Percentiles rank a stretch among this genome's conserved stretches.
These are phyloP conservation scores for Glycyrrhiza uralensis DNA, from an alignment of 306 rosid species.

Conservation along the genomic window DNA sequence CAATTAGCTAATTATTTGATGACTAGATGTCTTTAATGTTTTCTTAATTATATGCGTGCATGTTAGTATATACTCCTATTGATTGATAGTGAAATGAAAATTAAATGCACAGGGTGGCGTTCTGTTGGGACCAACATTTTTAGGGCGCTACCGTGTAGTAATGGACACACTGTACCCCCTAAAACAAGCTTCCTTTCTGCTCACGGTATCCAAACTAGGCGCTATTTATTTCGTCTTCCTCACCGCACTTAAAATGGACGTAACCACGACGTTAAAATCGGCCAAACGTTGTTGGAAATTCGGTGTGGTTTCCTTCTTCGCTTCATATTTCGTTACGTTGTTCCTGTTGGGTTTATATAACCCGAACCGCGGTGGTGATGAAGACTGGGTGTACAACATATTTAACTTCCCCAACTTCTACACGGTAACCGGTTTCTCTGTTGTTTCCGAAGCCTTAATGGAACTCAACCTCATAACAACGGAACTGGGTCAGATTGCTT, in stretches of 20 bases:
- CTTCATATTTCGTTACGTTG: background rate
- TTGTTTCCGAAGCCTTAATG: background rate
- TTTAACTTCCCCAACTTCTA: conserved; percentile 1
- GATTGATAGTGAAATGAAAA: too few species aligned
- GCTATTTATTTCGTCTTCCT: conserved; percentile 11
- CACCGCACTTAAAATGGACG: conserved; percentile 13
- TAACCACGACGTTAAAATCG: background rate
- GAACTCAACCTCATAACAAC: conserved; percentile 36
- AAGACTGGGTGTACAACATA: too few species aligned
- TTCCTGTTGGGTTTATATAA: background rate
- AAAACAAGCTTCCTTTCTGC: background rate
- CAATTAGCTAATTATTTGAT: too few species aligned
- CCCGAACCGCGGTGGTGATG: too few species aligned
- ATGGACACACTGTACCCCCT: background rate
- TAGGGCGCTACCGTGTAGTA: background rate
- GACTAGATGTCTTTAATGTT: too few species aligned
- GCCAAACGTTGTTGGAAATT: conserved; percentile 31
- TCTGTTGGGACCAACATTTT: conserved; percentile 31
- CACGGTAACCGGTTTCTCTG: background rate
- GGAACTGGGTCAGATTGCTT: conserved; percentile 39
- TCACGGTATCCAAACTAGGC: background rate
- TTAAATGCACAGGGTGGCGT: conserved; percentile 30
- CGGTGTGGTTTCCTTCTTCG: background rate
- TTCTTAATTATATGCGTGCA: too few species aligned
- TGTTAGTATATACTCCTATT: too few species aligned